Percentiles rank a stretch among this genome's conserved stretches.
Conservation (phyloP, 768 basidiomycete genomes). For the Coprinopsis sp. region DNA sequence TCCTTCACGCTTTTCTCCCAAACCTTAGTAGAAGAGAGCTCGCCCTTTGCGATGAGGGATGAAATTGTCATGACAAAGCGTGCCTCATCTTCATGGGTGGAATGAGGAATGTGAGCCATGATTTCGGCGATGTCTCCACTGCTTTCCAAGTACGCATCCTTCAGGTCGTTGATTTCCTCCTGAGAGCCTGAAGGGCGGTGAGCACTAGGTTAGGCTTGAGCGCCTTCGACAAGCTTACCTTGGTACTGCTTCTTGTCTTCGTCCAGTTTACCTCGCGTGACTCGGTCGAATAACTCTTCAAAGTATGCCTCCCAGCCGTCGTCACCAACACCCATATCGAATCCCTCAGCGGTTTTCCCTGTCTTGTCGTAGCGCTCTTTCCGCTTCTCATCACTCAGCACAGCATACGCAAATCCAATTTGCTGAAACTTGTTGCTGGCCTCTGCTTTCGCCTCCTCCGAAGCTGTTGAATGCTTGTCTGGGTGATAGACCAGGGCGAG, state of each 20-base stretch:
- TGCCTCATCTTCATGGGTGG: constrained; percentile 76
- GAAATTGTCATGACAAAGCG: constrained; percentile 75
- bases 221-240: constrained; percentile 41
- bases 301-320: constrained; percentile 97
- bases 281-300: constrained; percentile 80
- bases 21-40: constrained; percentile 46
- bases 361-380: constrained; percentile 78
- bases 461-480: constrained; percentile 74
- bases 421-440: constrained; percentile 85
- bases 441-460: constrained; percentile 55
- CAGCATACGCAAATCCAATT: constrained; percentile 89
- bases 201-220: background rate
- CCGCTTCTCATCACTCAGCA: constrained; percentile 74
- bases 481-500: constrained; percentile 83
- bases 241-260: constrained; percentile 95
- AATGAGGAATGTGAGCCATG: constrained; percentile 83
- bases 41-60: constrained; percentile 55
- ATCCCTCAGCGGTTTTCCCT: constrained; percentile 79
- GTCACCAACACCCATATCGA: constrained; percentile 65
- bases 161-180: constrained; percentile 81
- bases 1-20: constrained; percentile 79
- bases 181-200: constrained; percentile 56
- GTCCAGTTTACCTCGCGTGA: constrained; percentile 82
- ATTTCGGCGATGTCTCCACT: constrained; percentile 76
- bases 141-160: constrained; percentile 64